phyloP scores from a whole-genome alignment of 306 rosid species.

The Lathyrus sativus region DNA sequence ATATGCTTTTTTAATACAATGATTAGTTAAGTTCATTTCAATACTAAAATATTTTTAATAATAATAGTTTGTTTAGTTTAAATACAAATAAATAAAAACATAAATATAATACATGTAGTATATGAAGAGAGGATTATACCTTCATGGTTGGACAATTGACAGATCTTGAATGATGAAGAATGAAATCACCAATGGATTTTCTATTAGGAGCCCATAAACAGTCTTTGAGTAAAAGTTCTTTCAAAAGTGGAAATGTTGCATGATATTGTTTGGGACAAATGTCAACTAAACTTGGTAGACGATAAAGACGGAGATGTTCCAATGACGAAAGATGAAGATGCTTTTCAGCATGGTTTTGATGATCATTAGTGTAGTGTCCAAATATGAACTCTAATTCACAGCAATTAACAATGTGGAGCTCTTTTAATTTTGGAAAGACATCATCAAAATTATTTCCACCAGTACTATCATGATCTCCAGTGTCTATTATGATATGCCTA shows the following conservation, averaged over 20 bases:
- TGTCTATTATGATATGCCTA: constrained; percentile 6
- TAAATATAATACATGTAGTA: too few species aligned
- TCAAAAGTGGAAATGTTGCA: not conserved
- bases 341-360: not conserved
- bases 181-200: not conserved
- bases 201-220: too few species aligned
- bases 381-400: not conserved
- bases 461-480: not conserved
- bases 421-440: not conserved
- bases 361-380: not conserved
- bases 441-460: not conserved
- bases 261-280: not conserved
- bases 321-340: not conserved
- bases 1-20: too few species aligned
- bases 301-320: accelerated
- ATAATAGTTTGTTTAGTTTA: too few species aligned
- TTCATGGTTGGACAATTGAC: too few species aligned
- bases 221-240: not conserved
- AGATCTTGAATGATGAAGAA: too few species aligned
- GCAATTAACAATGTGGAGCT: accelerated
- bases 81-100: too few species aligned
- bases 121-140: too few species aligned
- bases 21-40: too few species aligned
- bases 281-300: not conserved
- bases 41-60: too few species aligned